phyloP scores from a whole-genome alignment of 2,329 filamentous ascomycete genomes.

The Phaeosphaeriaceae sp. region DNA sequence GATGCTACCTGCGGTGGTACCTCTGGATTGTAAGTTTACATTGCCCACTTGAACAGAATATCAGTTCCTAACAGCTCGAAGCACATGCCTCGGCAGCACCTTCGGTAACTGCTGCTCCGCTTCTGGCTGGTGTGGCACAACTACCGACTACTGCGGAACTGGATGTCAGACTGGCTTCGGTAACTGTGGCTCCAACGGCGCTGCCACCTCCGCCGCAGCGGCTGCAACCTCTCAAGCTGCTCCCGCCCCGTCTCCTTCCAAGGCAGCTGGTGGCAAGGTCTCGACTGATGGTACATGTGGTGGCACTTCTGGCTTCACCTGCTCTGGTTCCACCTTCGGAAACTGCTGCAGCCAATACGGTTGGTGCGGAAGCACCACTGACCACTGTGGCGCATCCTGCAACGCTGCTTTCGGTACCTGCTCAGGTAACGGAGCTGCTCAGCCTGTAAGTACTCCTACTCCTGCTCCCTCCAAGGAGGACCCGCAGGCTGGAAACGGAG shows the following conservation, averaged over 20 bases:
- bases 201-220: not conserved
- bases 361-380: slow-evolving; percentile 46
- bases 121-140: slow-evolving; percentile 42
- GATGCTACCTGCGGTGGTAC: slow-evolving; percentile 53
- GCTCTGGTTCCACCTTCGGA: slow-evolving; percentile 52
- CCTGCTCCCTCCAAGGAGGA: not conserved
- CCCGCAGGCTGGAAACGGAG: not conserved
- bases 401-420: slow-evolving; percentile 43
- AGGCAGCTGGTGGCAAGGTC: slow-evolving; percentile 19
- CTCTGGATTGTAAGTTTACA: slow-evolving; percentile 34
- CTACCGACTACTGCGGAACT: slow-evolving; percentile 34
- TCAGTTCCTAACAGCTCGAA: not conserved
- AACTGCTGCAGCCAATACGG: slow-evolving; percentile 55
- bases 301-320: slow-evolving; percentile 42
- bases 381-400: slow-evolving; percentile 41
- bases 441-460: not conserved
- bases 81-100: slow-evolving; percentile 50
- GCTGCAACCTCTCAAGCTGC: slow-evolving; percentile 7
- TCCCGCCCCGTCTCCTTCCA: slow-evolving; percentile 4
- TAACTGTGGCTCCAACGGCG: slow-evolving; percentile 24
- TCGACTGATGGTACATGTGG: slow-evolving; percentile 37
- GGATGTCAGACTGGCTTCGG: slow-evolving; percentile 46
- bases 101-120: slow-evolving; percentile 55
- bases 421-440: slow-evolving; percentile 8
- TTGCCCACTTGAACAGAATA: not conserved